Evolutionary conservation across 106 monocot genomes (phyloP), one percentile per base, ranked within the genome.

Genomic region (Alisma plantagoaquatica): DNA sequence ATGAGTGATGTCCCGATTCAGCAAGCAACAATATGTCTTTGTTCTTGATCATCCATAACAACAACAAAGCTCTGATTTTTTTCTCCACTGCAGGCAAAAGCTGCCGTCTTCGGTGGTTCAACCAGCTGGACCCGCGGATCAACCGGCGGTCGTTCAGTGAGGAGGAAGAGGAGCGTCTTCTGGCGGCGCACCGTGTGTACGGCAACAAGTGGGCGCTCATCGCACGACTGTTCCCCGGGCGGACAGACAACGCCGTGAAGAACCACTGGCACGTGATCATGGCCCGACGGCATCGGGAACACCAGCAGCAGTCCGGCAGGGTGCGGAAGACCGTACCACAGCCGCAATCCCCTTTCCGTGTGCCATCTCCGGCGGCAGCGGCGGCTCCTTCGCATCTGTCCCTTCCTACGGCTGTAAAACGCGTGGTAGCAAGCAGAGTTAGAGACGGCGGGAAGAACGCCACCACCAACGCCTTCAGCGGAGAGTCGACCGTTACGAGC

Each of bases 251-350:
- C 33, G 61, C 61, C 3, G 61, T 62, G 61, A 62, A 62, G 61
- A 62, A 62, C 49, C 61, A 62, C 33, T 62, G 61, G 61, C 61
- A 62, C 26, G 61, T 62, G 19, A 50, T 62, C 48, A 62, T 62
- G 61, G 61, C 61, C 25, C 31, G 61, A 33, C 48, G 50, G 61
- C 61, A 62, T 24, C 9, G 61, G 16, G 61, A n/a, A n/a, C n/a
- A n/a, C n/a, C n/a, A n/a, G n/a, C n/a, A 62, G 49, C 61, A 62
- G 44, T 49, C 61, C 0, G n/a, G n/a, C n/a, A n/a, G n/a, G n/a
- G n/a, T n/a, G n/a, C n/a, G n/a, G n/a, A n/a, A n/a, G n/a, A n/a
- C n/a, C n/a, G n/a, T n/a, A n/a, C n/a, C n/a, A n/a, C n/a, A n/a
- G n/a, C n/a, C n/a, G n/a, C n/a, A n/a, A n/a, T n/a, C n/a, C n/a